Evolutionary conservation across 768 basidiomycete genomes (phyloP), one percentile per base, ranked within the genome.

Genomic region (Basidioascus undulatus): DNA sequence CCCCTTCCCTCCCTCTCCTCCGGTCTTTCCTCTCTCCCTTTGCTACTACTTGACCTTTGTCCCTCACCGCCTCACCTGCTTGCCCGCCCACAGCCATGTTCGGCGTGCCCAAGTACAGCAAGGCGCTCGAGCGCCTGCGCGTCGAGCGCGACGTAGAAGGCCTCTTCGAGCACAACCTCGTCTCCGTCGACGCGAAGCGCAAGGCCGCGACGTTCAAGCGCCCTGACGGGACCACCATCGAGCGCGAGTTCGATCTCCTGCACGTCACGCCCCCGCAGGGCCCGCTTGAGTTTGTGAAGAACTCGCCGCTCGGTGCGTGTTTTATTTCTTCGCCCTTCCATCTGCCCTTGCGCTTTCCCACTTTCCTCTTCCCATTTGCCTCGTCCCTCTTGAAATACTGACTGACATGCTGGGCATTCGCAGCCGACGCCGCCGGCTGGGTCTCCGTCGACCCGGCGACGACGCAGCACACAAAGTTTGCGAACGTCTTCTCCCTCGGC

Each of bases 261-360:
- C 86, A 94, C 54, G 86, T 69, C 44, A 68, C 73, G 1, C 87
- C 87, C n/a, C 82, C 80, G 9, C 83, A 83, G 81, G 83, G 83
- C 2, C 80, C 87, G 19, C 63, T 76, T 37, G 71, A 80, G 37
- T 68, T 76, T 47, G 67, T 92, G 56, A 82, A 78, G 57, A 61
- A 63, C 27, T 76, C 78, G 1, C 69, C 77, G 3, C 66, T 84
- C 35, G 70, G 37, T 31, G 44, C 16, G 23, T 30, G 33, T 53
- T 47, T n/a, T 47, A 48, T 28, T 41, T 53, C 19, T 35, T 50
- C 7, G 46, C 47, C 42, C 46, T 47, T 23, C 41, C 44, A 7
- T 46, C 49, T 18, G 44, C 47, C 1, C 49, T 46, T 34, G 21
- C 16, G 24, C 40, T 44, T 10, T 43, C 35, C 12, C 44, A 50